phyloP scores from a whole-genome alignment of 495 filamentous ascomycete species.

The Penicillium daleae region DNA sequence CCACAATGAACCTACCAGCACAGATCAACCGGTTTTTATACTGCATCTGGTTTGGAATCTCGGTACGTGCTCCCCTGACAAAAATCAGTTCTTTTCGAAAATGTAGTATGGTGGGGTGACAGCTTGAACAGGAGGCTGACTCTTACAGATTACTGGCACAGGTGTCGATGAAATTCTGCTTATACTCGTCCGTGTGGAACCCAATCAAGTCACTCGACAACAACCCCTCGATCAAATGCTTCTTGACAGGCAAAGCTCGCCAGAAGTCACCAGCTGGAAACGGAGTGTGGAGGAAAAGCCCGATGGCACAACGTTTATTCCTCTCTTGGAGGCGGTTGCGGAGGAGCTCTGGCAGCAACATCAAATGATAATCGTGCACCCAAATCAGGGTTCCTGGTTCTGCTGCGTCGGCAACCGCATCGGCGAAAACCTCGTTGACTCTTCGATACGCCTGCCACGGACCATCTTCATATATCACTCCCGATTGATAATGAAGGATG shows the following conservation, averaged over 20 bases:
- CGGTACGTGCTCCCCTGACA: conserved; percentile 25
- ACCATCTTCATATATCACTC: conserved; percentile 84
- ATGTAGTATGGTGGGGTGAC: conserved; percentile 54
- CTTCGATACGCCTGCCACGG: conserved; percentile 86
- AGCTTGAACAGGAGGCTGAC: conserved; percentile 10
- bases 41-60: conserved; percentile 69
- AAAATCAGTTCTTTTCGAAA: not conserved
- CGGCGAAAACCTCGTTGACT: conserved; percentile 85
- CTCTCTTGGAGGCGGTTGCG: conserved; percentile 73
- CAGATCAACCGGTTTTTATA: conserved; percentile 74
- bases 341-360: conserved; percentile 86
- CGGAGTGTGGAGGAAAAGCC: conserved; percentile 93
- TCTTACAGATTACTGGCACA: conserved; percentile 81
- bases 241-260: conserved; percentile 83
- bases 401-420: conserved; percentile 70
- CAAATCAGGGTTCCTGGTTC: conserved; percentile 84
- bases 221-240: conserved; percentile 77
- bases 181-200: conserved; percentile 96
- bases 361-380: conserved; percentile 96
- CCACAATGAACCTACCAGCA: conserved; percentile 86
- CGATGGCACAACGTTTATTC: conserved; percentile 79
- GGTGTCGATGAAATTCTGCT: conserved; percentile 82
- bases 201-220: conserved; percentile 86
- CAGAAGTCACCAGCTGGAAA: conserved; percentile 94
- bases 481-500: conserved; percentile 93